Base-by-base conservation (phyloP, 306 rosid genomes). In the Citrullus amarus region DNA sequence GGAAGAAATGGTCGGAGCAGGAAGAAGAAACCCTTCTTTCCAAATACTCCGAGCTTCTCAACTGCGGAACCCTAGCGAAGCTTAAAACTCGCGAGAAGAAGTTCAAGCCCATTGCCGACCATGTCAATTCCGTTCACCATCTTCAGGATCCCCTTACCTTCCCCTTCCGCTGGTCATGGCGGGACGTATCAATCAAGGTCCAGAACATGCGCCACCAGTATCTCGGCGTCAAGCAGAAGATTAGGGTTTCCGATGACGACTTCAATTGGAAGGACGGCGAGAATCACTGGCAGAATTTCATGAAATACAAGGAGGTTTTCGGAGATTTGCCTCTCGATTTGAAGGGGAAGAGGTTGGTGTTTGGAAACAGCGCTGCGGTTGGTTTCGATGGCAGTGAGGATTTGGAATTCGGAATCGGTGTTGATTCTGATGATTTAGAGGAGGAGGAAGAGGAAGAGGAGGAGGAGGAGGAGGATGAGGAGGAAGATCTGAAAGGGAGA, bases 161-260 rank as follows among this genome's bases (percentile, higher is more conserved):
- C 80, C 98, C 97, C 13, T 94, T 94, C 91, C 86, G 85, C 62
- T 94, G 98, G 98, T 89, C 96, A 0, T 94, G 98, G 98, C 94
- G 98, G 20, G 98, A 94, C 30, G 97, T 94, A n/a, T 94, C 97
- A 12, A 91, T 92, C 86, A 94, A 94, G 89, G 96, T 94, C 60
- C 97, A 94, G 86, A 92, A 94, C 92, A 94, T 94, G 98, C 94
- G 98, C 20, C 96, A 92, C 75, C 97, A 94, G 88, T 94, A 94
- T 81, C 83, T 94, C 58, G 96, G 98, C 15, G 97, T 94, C 60
- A 94, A 92, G 87, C 97, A 90, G 89, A 94, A 94, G 92, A 94
- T 94, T 71, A 90, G 85, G 48, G 79, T 89, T 71, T 84, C 97
- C 44, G 81, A 84, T 46, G 85, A 90, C 39, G 83, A 84, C 8